Conservation (phyloP, 2,329 filamentous ascomycete species). For the Alternaria tenuissima region DNA sequence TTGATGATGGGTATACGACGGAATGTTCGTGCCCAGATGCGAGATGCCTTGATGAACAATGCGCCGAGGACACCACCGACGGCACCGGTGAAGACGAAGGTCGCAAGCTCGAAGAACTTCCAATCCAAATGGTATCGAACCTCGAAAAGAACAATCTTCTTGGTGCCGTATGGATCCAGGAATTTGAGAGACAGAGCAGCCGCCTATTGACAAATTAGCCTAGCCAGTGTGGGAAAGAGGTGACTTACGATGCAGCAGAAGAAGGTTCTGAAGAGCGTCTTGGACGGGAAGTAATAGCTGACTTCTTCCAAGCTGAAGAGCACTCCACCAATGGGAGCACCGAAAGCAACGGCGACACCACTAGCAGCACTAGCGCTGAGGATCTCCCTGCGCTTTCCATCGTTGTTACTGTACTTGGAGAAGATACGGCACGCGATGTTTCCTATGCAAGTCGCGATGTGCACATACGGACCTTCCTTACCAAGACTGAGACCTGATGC, state of each 20-base stretch:
- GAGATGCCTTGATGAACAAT: conserved; percentile 94
- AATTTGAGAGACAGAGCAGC: conserved; percentile 93
- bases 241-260: conserved; percentile 87
- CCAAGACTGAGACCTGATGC: conserved; percentile 92
- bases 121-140: conserved; percentile 91
- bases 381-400: conserved; percentile 91
- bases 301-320: conserved; percentile 96
- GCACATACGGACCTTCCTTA: conserved; percentile 96
- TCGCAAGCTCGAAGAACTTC: conserved; percentile 88
- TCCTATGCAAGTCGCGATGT: conserved; percentile 93
- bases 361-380: conserved; percentile 92
- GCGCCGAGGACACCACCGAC: conserved; percentile 86
- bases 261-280: conserved; percentile 96
- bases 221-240: not conserved
- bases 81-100: conserved; percentile 85
- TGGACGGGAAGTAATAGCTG: conserved; percentile 95
- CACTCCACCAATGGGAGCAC: conserved; percentile 87
- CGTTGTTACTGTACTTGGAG: conserved; percentile 90
- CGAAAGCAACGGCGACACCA: conserved; percentile 93
- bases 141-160: conserved; percentile 96
- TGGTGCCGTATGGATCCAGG: conserved; percentile 92
- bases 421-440: conserved; percentile 97
- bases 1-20: conserved; percentile 83
- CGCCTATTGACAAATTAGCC: conserved; percentile 46
- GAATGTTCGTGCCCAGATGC: conserved; percentile 88